Evolutionary conservation across 2,329 filamentous ascomycete species (phyloP), one percentile per base, ranked within the genome.

Genomic region (Sclerotinia minor): DNA sequence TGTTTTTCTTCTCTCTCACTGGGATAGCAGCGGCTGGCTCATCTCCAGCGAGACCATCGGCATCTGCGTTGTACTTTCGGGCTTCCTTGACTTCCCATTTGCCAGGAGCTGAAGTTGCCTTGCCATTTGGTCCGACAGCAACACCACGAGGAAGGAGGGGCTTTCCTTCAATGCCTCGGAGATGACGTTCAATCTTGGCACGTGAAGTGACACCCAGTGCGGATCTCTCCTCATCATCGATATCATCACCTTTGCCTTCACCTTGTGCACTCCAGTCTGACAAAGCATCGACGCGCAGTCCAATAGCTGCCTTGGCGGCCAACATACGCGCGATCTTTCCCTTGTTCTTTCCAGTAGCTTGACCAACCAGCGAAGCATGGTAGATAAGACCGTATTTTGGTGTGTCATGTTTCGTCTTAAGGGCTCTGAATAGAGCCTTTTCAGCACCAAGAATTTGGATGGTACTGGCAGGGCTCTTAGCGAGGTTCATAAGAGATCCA

Each of bases 341-440:
- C 89, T 99, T 99, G 85, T 98, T 98, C 84, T 92, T 94, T 76
- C 95, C 95, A 26, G 92, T 96, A 41, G 95, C 95, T 82, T 99
- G 95, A 55, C 95, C 96, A 72, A 99, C 96, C 57, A 99, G 87
- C 38, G 92, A 95, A 60, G 92, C 91, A 80, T 96, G 91, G 82
- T 95, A 96, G 79, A 96, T 92, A 72, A 96, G 85, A 85, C 95
- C 95, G 77, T 98, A 99, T 82, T 98, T 99, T 78, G 95, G 95
- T 50, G 95, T 99, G 78, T 97, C 93, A 80, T 98, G 94, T 86
- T 99, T 98, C 61, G 95, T 99, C 87, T 99, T 99, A 72, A 99
- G 85, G 26, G 95, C 95, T 77, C 95, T 89, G 89, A 99, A 99
- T 55, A 99, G 88, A 9, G 95, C 95, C 86, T 99, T 99, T 83